Evolutionary conservation across 1,139 yeast species (phyloP).

Genomic region (Suhomyces bribrorum): DNA sequence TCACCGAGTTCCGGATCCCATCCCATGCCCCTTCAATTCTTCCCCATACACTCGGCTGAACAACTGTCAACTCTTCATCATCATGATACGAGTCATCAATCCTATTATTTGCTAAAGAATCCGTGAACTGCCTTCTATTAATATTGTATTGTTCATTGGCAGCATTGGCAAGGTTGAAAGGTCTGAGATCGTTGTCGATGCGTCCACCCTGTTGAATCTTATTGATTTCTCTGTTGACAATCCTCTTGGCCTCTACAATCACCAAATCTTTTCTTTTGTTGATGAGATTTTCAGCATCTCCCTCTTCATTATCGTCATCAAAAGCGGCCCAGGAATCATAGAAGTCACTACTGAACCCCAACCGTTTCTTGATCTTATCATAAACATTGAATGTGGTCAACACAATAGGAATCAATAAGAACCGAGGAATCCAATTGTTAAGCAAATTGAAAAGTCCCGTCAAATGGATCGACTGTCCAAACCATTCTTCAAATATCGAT

Average conservation of each 20-base stretch:
- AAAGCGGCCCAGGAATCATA: slow-evolving; percentile 47
- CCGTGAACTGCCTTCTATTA: slow-evolving; percentile 32
- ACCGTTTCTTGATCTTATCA: slow-evolving; percentile 55
- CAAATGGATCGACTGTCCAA: slow-evolving; percentile 73
- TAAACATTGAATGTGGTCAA: slow-evolving; percentile 69
- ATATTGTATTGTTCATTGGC: slow-evolving; percentile 36
- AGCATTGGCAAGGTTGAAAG: slow-evolving; percentile 31
- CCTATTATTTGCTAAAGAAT: slow-evolving; percentile 15
- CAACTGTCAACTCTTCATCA: background rate
- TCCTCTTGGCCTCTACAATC: slow-evolving; percentile 47
- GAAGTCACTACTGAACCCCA: slow-evolving; percentile 50
- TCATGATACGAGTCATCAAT: slow-evolving; percentile 9
- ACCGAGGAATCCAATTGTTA: slow-evolving; percentile 74
- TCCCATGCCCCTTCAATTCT: slow-evolving; percentile 29
- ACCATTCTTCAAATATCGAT: slow-evolving; percentile 57
- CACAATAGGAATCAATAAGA: slow-evolving; percentile 65
- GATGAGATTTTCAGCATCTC: slow-evolving; percentile 18
- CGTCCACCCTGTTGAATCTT: slow-evolving; percentile 25
- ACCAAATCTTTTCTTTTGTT: slow-evolving; percentile 37
- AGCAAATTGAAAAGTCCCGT: slow-evolving; percentile 73
- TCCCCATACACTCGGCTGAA: slow-evolving; percentile 21
- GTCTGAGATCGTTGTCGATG: slow-evolving; percentile 22
- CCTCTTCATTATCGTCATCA: slow-evolving; percentile 15
- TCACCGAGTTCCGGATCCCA: slow-evolving; percentile 23
- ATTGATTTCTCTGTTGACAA: slow-evolving; percentile 37